Conservation (phyloP, 75 land plant species). For the Picea glauca region DNA sequence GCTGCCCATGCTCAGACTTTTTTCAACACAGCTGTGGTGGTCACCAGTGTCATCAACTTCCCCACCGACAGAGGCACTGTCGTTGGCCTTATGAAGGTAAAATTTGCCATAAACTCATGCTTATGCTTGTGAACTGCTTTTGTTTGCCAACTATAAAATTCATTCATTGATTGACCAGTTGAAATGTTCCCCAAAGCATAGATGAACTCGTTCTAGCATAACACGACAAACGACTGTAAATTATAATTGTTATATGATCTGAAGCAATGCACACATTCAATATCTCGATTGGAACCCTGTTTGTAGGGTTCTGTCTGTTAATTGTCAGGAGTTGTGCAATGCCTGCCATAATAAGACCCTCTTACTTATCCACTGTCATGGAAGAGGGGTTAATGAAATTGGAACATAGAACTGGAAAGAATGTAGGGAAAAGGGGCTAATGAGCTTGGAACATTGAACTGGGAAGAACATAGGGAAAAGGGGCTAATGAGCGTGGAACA, state of each 20-base stretch:
- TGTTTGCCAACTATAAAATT: background rate
- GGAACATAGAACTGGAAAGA: no score
- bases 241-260: no score
- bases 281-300: background rate
- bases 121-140: background rate
- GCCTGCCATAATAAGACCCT: background rate
- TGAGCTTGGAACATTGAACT: no score
- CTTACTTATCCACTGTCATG: background rate
- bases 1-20: constrained; percentile 84
- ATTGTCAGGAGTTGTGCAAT: background rate
- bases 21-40: constrained; percentile 79
- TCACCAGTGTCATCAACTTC: constrained; percentile 75
- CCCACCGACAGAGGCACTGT: constrained; percentile 69
- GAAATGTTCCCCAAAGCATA: no score
- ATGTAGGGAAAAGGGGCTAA: no score
- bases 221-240: no score
- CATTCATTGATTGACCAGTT: no score
- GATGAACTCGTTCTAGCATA: no score
- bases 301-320: background rate
- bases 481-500: no score
- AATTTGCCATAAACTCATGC: background rate
- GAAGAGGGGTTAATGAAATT: no score
- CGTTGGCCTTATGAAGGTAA: constrained; percentile 89
- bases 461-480: no score
- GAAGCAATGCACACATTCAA: no score